Evolutionary conservation across 768 basidiomycete genomes (phyloP).

Genomic region (Termitomyces heimii): DNA sequence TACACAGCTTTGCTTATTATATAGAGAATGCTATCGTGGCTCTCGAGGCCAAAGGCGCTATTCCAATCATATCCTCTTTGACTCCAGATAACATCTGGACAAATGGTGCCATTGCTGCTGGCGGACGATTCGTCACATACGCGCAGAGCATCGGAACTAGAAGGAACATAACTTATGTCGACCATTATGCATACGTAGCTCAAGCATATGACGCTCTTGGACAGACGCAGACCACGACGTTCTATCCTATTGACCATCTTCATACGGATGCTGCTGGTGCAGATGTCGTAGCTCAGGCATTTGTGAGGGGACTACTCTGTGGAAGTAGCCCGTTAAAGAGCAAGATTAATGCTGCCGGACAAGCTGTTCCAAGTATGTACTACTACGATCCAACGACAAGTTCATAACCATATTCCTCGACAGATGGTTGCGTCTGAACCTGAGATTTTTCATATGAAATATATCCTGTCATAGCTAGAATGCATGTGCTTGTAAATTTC

Average conservation of each 20-base stretch:
- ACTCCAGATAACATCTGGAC: constrained; percentile 43
- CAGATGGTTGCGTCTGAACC: background rate
- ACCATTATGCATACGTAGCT: constrained; percentile 41
- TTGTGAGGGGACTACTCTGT: constrained; percentile 38
- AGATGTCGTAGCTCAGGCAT: constrained; percentile 40
- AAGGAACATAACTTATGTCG: constrained; percentile 33
- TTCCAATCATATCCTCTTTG: constrained; percentile 40
- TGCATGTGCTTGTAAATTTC: background rate
- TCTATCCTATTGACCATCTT: constrained; percentile 40
- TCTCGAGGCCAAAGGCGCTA: constrained; percentile 40
- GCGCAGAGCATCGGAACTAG: constrained; percentile 30
- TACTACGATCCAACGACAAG: background rate
- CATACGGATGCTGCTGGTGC: constrained; percentile 41
- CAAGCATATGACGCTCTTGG: constrained; percentile 36
- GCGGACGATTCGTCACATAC: constrained; percentile 40
- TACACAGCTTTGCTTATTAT: constrained; percentile 42
- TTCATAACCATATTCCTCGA: background rate
- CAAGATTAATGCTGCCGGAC: background rate
- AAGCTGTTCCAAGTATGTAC: background rate
- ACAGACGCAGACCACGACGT: constrained; percentile 28
- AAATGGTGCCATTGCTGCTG: constrained; percentile 24
- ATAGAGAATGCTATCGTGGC: constrained; percentile 36
- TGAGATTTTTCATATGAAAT: background rate
- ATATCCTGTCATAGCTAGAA: background rate
- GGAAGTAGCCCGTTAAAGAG: constrained; percentile 26